Base-by-base conservation (phyloP, 2,329 filamentous ascomycete genomes). In the Monilinia polystroma region DNA sequence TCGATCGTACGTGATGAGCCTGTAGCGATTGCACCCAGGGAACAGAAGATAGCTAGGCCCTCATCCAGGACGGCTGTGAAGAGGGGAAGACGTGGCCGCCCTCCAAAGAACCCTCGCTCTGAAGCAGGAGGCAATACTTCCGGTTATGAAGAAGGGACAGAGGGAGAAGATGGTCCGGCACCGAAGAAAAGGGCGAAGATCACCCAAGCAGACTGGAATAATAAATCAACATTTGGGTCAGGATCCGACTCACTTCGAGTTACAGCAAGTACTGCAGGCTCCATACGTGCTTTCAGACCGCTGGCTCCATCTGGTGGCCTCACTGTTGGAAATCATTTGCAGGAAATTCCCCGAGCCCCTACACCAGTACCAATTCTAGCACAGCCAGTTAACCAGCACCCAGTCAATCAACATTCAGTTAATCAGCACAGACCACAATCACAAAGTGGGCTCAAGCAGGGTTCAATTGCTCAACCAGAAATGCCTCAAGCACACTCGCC, bases 181-280 rank as follows among this genome's bases (percentile, higher is more conserved):
- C 67, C 68, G 7, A 90, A 87, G 73, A 97, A 97, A 79, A 85
- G 93, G 73, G 93, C 89, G 45, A 95, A 92, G 75, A 86, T 90
- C 32, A 92, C 87, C 26, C 86, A 89, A 75, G 85, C 89, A 16
- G 87, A 90, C 70, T 89, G 88, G 79, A 87, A 87, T n/a, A 87
- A 88, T 62, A 89, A 86, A 71, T 85, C 84, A 69, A 87, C 86
- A 29, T 90, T 97, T 73, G 90, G 89, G 63, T 84, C 86, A 51
- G 88, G 87, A 41, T 85, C 88, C 12, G 92, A 95, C 59, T 96
- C 92, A 4, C 81, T 98, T 35, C 86, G 93, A 59, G 92, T 97
- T n/a, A 89, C 91, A 68, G 94, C 94, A 57, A 96, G 92, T 76
- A 96, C 91, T 20, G 90, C 93, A 55, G 92, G 92, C 53, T 97